These are phyloP conservation scores for Trichoderma sp. DNA, from an alignment of 2,329 filamentous ascomycete species.

Conservation along the genomic window DNA sequence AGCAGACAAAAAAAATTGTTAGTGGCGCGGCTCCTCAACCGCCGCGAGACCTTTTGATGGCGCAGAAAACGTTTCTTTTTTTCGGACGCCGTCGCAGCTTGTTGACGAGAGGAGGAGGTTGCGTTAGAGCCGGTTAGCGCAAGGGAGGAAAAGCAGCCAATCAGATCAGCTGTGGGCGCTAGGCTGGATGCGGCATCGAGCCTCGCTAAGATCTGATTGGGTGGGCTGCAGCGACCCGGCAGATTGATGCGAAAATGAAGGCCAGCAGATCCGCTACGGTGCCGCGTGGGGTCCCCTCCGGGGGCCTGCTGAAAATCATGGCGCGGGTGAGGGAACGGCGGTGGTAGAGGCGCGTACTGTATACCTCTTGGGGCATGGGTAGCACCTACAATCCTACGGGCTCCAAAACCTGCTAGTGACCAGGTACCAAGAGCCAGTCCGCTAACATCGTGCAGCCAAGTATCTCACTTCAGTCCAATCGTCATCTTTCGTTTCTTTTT, in stretches of 20 bases:
- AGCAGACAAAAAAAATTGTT: neutral
- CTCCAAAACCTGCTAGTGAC: neutral
- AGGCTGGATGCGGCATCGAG: constrained; percentile 12
- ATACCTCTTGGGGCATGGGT: neutral
- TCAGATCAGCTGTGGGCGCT: constrained; percentile 13
- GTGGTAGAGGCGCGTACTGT: neutral
- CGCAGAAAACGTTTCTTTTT: constrained; percentile 8
- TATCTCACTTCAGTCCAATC: neutral
- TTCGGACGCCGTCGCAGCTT: constrained; percentile 20
- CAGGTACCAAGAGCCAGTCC: neutral
- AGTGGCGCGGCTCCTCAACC: constrained; percentile 5
- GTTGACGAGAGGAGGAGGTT: constrained; percentile 27
- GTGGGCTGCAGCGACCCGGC: constrained; percentile 6
- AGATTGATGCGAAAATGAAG: constrained; percentile 4
- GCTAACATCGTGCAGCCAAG: neutral
- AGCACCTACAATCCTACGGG: neutral
- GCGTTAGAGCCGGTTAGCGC: constrained; percentile 26
- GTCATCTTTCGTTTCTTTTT: neutral
- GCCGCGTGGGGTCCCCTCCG: too few relatives aligned
- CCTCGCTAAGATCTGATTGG: constrained; percentile 10
- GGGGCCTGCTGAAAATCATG: neutral
- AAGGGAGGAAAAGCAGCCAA: constrained; percentile 26
- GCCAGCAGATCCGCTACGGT: constrained; percentile 2
- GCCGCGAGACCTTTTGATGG: constrained; percentile 1
- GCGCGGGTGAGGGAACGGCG: neutral